These are phyloP conservation scores for Scheffersomyces ergatensis DNA, from an alignment of 805 yeast species.

Conservation along the genomic window DNA sequence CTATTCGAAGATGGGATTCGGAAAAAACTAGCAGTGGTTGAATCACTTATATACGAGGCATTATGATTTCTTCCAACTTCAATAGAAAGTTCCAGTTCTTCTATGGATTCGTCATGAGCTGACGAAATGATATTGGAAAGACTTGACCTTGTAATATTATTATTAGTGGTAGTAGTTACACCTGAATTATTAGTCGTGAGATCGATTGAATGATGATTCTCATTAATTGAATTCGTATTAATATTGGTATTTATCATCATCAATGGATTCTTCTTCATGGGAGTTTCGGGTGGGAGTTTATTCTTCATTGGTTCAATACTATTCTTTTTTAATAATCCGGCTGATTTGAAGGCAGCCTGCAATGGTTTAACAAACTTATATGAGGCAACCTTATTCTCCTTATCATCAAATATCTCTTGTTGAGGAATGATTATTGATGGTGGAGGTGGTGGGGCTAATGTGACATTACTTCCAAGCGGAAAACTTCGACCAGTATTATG, in stretches of 20 bases:
- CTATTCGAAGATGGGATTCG: conserved; percentile 18
- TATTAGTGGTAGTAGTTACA: background rate
- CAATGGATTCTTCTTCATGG: conserved; percentile 41
- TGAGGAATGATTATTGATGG: background rate
- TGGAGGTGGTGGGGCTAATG: background rate
- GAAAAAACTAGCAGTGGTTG: conserved; percentile 30
- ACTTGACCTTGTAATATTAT: conserved; percentile 6
- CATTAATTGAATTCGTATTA: background rate
- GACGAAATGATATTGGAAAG: conserved; percentile 16
- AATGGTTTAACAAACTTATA: conserved; percentile 77
- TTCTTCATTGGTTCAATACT: conserved; percentile 15
- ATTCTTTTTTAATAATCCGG: conserved; percentile 64
- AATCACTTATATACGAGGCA: conserved; percentile 22
- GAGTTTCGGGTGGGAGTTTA: conserved; percentile 43
- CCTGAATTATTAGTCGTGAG: background rate
- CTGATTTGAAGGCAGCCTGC: conserved; percentile 77
- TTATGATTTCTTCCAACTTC: conserved; percentile 39
- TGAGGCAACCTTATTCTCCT: conserved; percentile 37
- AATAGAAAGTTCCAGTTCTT: conserved; percentile 30
- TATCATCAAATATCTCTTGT: conserved; percentile 21
- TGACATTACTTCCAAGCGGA: background rate
- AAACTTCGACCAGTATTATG: background rate
- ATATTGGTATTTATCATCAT: conserved; percentile 25
- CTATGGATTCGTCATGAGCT: conserved; percentile 15
- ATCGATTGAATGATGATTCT: background rate